Percentiles rank a stretch among this genome's conserved stretches.
These are phyloP conservation scores for Umbelopsis ramanniana DNA, from an alignment of 192 early-diverging fungal species.

Conservation along the genomic window DNA sequence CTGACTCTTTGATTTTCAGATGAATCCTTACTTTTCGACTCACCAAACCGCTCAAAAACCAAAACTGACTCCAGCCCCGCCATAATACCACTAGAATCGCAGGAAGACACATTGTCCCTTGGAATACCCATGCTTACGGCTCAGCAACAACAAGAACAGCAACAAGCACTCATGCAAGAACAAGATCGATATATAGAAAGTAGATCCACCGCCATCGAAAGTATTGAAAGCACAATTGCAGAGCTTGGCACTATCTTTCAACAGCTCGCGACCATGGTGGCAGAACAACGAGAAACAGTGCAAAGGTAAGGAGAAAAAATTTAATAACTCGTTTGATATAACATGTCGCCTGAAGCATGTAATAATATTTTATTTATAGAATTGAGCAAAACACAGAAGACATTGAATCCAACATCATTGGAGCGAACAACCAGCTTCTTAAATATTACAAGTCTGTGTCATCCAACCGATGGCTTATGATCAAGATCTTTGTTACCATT, in stretches of 20 bases:
- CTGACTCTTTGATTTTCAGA: background rate
- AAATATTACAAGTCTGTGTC: slow-evolving; percentile 93
- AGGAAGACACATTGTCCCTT: slow-evolving; percentile 49
- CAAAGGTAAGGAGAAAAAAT: slow-evolving; percentile 51
- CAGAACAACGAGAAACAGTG: slow-evolving; percentile 86
- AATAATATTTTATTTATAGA: slow-evolving; percentile 15
- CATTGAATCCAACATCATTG: slow-evolving; percentile 87
- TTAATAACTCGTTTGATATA: no score
- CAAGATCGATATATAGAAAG: slow-evolving; percentile 87
- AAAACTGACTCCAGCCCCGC: background rate
- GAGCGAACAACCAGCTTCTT: slow-evolving; percentile 87
- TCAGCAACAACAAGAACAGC: slow-evolving; percentile 65
- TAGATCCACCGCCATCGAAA: slow-evolving; percentile 89
- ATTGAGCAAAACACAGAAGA: slow-evolving; percentile 54
- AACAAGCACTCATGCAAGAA: slow-evolving; percentile 68
- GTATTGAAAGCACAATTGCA: slow-evolving; percentile 96
- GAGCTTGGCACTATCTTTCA: slow-evolving; percentile 92
- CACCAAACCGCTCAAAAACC: slow-evolving; percentile 2
- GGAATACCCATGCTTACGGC: slow-evolving; percentile 52
- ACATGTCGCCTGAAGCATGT: background rate
- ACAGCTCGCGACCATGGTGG: slow-evolving; percentile 84
- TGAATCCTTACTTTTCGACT: background rate
- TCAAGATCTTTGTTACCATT: slow-evolving; percentile 91
- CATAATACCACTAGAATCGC: slow-evolving; percentile 10
- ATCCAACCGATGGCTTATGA: slow-evolving; percentile 94